These are phyloP conservation scores for Cyclotella atomus DNA, from an alignment of 108 stramenopile species.

Conservation along the genomic window DNA sequence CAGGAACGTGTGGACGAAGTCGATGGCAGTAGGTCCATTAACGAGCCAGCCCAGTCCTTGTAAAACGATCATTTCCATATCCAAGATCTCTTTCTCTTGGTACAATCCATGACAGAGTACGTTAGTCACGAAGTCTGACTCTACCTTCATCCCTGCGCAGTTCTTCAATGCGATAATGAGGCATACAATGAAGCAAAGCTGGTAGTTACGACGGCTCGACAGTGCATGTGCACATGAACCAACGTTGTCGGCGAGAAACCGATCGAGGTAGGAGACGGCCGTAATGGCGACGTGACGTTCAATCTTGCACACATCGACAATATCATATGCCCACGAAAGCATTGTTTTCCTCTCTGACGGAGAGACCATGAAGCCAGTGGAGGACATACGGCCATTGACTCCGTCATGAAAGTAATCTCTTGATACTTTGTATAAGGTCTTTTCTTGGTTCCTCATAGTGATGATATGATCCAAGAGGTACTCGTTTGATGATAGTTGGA, in stretches of 20 bases:
- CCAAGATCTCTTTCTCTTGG: constrained; percentile 5
- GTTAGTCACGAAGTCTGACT: constrained; percentile 2
- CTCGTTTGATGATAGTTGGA: neutral
- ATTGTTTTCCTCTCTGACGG: neutral
- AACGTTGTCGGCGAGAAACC: neutral
- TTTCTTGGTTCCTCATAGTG: neutral
- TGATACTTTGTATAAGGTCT: neutral
- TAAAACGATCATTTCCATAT: neutral
- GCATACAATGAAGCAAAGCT: constrained; percentile 3
- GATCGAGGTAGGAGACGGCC: constrained; percentile 7
- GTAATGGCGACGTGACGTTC: neutral
- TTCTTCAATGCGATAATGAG: constrained; percentile 2
- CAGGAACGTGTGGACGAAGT: constrained; percentile 2
- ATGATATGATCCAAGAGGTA: neutral
- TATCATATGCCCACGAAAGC: constrained; percentile 4
- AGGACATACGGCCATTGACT: neutral
- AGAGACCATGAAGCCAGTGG: neutral
- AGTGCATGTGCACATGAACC: neutral
- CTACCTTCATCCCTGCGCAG: constrained; percentile 1
- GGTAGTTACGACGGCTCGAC: neutral
- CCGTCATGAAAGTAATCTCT: neutral
- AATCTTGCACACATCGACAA: constrained; percentile 8
- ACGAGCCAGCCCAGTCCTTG: neutral
- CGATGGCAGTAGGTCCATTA: constrained; percentile 9
- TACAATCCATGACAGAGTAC: constrained; percentile 5